Evolutionary conservation across 345 rosid genomes (phyloP).

Genomic region (Gossypium arboreum): DNA sequence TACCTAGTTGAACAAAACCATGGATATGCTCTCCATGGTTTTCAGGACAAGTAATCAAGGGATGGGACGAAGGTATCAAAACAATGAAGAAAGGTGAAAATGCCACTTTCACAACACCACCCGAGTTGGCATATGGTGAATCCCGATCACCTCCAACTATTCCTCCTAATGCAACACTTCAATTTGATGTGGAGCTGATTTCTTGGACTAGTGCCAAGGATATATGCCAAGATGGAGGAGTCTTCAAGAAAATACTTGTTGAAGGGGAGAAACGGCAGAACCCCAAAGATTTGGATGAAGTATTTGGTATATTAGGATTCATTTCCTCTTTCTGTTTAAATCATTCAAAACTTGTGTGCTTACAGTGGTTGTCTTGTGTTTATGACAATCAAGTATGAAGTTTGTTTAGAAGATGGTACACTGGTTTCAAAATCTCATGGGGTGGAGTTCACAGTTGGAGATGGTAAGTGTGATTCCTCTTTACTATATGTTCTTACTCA

Average conservation of each 20-base stretch:
- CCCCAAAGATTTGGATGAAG: slow-evolving; percentile 66
- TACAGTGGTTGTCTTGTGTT: neutral
- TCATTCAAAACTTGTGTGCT: neutral
- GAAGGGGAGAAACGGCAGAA: slow-evolving; percentile 71
- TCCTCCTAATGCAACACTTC: slow-evolving; percentile 62
- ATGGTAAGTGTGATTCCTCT: slow-evolving; percentile 26
- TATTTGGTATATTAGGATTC: slow-evolving; percentile 32
- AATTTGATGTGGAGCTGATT: slow-evolving; percentile 60
- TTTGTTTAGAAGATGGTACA: slow-evolving; percentile 49
- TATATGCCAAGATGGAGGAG: slow-evolving; percentile 60
- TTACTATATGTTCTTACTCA: neutral
- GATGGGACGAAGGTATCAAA: slow-evolving; percentile 43
- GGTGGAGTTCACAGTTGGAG: slow-evolving; percentile 42
- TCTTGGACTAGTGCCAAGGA: slow-evolving; percentile 65
- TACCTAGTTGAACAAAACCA: neutral
- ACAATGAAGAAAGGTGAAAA: slow-evolving; percentile 84
- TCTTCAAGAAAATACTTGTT: slow-evolving; percentile 46
- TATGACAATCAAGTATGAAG: slow-evolving; percentile 56
- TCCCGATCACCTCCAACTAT: slow-evolving; percentile 53
- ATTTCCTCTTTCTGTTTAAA: neutral
- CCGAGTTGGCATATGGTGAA: slow-evolving; percentile 55
- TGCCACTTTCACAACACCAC: slow-evolving; percentile 56
- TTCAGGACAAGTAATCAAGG: slow-evolving; percentile 41
- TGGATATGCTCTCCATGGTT: neutral
- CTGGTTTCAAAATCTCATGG: slow-evolving; percentile 42